Evolutionary conservation across 805 yeast species (phyloP).

Genomic region (Torulaspora franciscae): DNA sequence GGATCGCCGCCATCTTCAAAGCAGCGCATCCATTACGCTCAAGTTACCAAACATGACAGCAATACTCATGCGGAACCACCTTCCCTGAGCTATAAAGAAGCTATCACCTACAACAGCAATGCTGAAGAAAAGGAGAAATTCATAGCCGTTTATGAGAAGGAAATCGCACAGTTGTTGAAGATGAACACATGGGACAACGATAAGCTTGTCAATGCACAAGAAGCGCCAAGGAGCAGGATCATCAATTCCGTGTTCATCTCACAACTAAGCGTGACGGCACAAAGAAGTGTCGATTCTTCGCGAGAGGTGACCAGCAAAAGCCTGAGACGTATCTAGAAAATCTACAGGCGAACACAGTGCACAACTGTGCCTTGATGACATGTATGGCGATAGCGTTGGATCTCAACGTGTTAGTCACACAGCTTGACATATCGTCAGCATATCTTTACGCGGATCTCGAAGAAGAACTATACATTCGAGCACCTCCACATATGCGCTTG

Average conservation of each 20-base stretch:
- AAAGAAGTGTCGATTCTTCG: constrained; percentile 13
- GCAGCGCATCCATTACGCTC: neutral
- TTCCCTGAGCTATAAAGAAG: neutral
- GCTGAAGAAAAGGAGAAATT: neutral
- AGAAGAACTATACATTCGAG: constrained; percentile 8
- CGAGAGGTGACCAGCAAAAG: constrained; percentile 16
- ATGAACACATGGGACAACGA: neutral
- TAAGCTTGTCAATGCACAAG: neutral
- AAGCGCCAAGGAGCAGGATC: neutral
- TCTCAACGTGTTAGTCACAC: constrained; percentile 6
- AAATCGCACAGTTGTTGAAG: neutral
- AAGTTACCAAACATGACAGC: neutral
- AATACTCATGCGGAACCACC: neutral
- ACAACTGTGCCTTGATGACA: neutral
- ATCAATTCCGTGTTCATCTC: constrained; percentile 4
- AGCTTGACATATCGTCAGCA: constrained; percentile 10
- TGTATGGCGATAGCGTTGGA: constrained; percentile 3
- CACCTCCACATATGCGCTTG: constrained; percentile 2
- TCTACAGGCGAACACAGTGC: neutral
- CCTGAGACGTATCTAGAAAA: constrained; percentile 4
- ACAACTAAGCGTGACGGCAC: constrained; percentile 15
- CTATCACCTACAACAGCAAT: neutral
- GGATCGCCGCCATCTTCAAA: neutral
- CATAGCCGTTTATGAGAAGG: neutral
- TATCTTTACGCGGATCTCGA: constrained; percentile 8